Conservation (phyloP, 1,284 basidiomycete genomes). For the Cystobasidiaceae sp. region DNA sequence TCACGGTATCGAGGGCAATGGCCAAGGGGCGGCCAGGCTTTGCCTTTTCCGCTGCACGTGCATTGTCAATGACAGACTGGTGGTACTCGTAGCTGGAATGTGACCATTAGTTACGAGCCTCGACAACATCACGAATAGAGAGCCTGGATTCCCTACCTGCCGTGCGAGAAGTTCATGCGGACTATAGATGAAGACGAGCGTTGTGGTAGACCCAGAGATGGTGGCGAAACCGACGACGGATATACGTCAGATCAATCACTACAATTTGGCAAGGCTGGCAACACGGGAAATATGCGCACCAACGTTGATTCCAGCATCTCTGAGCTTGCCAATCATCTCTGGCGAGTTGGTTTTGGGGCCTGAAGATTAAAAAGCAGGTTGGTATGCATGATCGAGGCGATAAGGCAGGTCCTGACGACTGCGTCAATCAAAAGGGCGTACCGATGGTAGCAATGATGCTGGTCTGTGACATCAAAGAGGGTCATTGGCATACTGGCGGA, state of each 20-base stretch:
- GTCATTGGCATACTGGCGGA: not conserved
- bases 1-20: slow-evolving; percentile 92
- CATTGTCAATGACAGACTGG: slow-evolving; percentile 95
- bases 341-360: slow-evolving; percentile 86
- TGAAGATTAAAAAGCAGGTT: slow-evolving; percentile 43
- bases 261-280: not conserved
- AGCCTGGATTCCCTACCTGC: slow-evolving; percentile 8
- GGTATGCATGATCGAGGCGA: not conserved
- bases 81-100: slow-evolving; percentile 89
- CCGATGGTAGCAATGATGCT: slow-evolving; percentile 96
- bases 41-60: slow-evolving; percentile 69
- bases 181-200: slow-evolving; percentile 10
- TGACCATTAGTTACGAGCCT: slow-evolving; percentile 87
- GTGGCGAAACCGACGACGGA: not conserved
- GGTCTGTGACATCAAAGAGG: slow-evolving; percentile 56
- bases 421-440: slow-evolving; percentile 47
- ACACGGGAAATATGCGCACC: slow-evolving; percentile 55
- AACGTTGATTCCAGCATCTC: slow-evolving; percentile 88
- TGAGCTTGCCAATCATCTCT: slow-evolving; percentile 74
- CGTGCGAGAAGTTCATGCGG: slow-evolving; percentile 36
- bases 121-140: slow-evolving; percentile 57
- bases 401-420: not conserved
- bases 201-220: not conserved
- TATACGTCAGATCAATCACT: not conserved
- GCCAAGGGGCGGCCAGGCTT: slow-evolving; percentile 82